These are phyloP conservation scores for Exophiala calicioides DNA, from an alignment of 2,329 filamentous ascomycete genomes.

Conservation along the genomic window DNA sequence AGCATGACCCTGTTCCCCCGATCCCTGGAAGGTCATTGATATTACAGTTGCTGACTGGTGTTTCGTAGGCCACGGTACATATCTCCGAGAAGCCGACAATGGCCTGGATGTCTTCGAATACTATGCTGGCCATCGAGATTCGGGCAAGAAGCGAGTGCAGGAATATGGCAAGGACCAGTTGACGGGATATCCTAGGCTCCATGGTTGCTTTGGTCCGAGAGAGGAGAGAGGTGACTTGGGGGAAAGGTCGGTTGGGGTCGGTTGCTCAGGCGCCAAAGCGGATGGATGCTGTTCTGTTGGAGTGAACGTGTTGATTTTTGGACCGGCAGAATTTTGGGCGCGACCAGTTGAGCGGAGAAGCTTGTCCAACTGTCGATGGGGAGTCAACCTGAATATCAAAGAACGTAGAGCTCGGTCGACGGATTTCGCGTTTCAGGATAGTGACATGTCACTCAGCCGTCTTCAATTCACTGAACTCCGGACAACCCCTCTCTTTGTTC, in stretches of 20 bases:
- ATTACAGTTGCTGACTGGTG: constrained; percentile 18
- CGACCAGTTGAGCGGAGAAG: no score
- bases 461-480: no score
- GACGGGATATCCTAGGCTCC: constrained; percentile 3
- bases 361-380: no score
- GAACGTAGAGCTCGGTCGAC: no score
- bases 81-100: constrained; percentile 24
- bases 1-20: constrained; percentile 22
- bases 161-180: constrained; percentile 17
- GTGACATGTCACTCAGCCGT: no score
- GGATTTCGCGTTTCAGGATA: no score
- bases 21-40: constrained; percentile 24
- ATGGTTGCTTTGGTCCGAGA: constrained; percentile 1
- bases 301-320: no score
- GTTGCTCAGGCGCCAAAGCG: no score
- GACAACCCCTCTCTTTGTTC: no score
- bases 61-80: constrained; percentile 27
- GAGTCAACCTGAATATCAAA: no score
- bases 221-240: not conserved
- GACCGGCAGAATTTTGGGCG: no score
- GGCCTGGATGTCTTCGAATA: constrained; percentile 24
- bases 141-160: constrained; percentile 8
- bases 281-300: no score
- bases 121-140: constrained; percentile 20
- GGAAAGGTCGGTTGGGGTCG: not conserved